A percentile compares a stretch with the other conserved stretches of the same genome.
Conservation (phyloP, 345 rosid species). For the Lepidium sativum region DNA sequence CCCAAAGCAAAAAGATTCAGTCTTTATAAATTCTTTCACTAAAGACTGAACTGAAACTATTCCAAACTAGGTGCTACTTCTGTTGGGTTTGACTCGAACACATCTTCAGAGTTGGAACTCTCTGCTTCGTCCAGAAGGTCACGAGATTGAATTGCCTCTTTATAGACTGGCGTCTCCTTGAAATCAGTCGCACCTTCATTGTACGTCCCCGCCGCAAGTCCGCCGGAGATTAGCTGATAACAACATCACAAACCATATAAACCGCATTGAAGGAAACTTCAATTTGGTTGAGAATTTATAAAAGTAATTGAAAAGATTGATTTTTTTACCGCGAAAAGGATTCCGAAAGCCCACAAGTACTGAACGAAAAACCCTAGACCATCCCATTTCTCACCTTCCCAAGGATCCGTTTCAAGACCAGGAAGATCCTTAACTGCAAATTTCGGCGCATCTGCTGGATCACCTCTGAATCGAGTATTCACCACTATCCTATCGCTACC, state of each 20-base stretch:
- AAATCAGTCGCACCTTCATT: slow-evolving; percentile 94
- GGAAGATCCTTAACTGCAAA: slow-evolving; percentile 49
- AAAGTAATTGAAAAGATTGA: background rate
- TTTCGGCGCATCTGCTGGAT: slow-evolving; percentile 20
- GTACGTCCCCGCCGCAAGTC: slow-evolving; percentile 72
- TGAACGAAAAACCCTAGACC: slow-evolving; percentile 73
- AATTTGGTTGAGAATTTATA: background rate
- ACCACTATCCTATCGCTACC: slow-evolving; percentile 13
- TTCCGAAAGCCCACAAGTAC: slow-evolving; percentile 86
- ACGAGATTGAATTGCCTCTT: slow-evolving; percentile 62
- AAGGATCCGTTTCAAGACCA: slow-evolving; percentile 53
- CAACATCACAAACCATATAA: background rate
- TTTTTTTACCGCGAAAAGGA: slow-evolving; percentile 61
- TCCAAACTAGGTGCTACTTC: slow-evolving; percentile 94
- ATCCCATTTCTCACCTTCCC: slow-evolving; percentile 86
- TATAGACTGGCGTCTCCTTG: slow-evolving; percentile 74
- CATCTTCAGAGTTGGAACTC: slow-evolving; percentile 64
- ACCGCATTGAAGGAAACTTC: background rate
- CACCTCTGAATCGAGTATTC: slow-evolving; percentile 27
- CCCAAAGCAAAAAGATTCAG: slow-evolving; percentile 6
- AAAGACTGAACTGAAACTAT: slow-evolving; percentile 28
- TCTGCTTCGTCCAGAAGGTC: slow-evolving; percentile 80
- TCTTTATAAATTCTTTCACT: background rate
- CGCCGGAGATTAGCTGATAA: slow-evolving; percentile 66
- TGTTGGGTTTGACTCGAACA: slow-evolving; percentile 94